phyloP scores from a whole-genome alignment of 768 basidiomycete genomes.

The Boletus coccyginus region DNA sequence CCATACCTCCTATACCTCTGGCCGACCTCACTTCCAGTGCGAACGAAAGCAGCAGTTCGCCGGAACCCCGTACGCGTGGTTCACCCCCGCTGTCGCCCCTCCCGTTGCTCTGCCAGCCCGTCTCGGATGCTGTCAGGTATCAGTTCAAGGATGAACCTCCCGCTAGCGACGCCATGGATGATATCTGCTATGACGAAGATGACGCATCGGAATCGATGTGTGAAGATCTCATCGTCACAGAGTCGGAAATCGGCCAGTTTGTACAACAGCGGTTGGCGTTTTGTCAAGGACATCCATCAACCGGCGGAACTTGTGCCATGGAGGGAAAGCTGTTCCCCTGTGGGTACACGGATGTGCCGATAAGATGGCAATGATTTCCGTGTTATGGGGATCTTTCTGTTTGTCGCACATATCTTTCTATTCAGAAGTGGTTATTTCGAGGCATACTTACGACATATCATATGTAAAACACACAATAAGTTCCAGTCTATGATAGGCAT shows the following conservation, averaged over 20 bases:
- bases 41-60: slow-evolving; percentile 7
- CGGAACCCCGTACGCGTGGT: background rate
- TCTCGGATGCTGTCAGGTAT: slow-evolving; percentile 32
- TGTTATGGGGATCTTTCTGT: background rate
- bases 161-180: slow-evolving; percentile 2
- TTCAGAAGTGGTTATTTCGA: slow-evolving; percentile 16
- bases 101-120: slow-evolving; percentile 34
- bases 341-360: slow-evolving; percentile 17
- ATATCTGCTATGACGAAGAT: slow-evolving; percentile 10
- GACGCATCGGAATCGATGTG: slow-evolving; percentile 18
- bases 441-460: slow-evolving; percentile 22
- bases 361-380: slow-evolving; percentile 22
- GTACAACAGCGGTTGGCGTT: slow-evolving; percentile 15
- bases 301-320: slow-evolving; percentile 16
- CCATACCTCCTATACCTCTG: slow-evolving; percentile 33
- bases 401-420: background rate
- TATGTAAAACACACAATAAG: slow-evolving; percentile 24
- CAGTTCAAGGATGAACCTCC: slow-evolving; percentile 18
- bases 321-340: slow-evolving; percentile 19
- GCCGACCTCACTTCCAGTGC: slow-evolving; percentile 26
- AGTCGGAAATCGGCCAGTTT: slow-evolving; percentile 13
- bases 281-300: slow-evolving; percentile 11
- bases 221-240: slow-evolving; percentile 13
- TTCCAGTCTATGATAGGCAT: slow-evolving; percentile 16
- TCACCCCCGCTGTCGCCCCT: slow-evolving; percentile 24